Evolutionary conservation across 2,329 filamentous ascomycete species (phyloP).

Genomic region (Chrysoporthe austroafricana): DNA sequence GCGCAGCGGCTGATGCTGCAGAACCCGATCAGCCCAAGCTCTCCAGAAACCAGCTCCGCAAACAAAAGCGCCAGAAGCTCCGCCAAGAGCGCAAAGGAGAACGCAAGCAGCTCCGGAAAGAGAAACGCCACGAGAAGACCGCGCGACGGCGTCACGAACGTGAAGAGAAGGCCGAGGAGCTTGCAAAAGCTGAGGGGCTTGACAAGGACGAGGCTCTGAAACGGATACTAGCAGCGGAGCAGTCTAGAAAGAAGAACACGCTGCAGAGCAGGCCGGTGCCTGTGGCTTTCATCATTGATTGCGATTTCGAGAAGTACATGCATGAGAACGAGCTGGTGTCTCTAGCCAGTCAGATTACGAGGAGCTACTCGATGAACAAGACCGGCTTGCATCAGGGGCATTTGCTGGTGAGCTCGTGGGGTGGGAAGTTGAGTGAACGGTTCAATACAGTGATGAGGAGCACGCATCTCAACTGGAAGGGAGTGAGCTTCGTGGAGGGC

Average conservation of each 20-base stretch:
- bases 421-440: slow-evolving; percentile 72
- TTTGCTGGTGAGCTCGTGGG: slow-evolving; percentile 78
- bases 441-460: slow-evolving; percentile 76
- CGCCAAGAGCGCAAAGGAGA: slow-evolving; percentile 75
- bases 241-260: slow-evolving; percentile 33
- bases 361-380: slow-evolving; percentile 87
- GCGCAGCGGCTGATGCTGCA: slow-evolving; percentile 1
- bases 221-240: slow-evolving; percentile 34
- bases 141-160: slow-evolving; percentile 54
- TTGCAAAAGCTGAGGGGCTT: slow-evolving; percentile 45
- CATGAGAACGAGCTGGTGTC: slow-evolving; percentile 82
- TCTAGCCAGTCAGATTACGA: slow-evolving; percentile 79
- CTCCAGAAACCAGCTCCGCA: slow-evolving; percentile 88
- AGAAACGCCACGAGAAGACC: slow-evolving; percentile 55
- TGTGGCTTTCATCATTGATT: slow-evolving; percentile 84
- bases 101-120: slow-evolving; percentile 57
- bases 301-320: slow-evolving; percentile 91
- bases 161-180: slow-evolving; percentile 51
- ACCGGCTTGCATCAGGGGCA: slow-evolving; percentile 69
- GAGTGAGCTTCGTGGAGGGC: slow-evolving; percentile 71
- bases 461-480: slow-evolving; percentile 79
- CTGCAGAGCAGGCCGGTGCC: slow-evolving; percentile 56
- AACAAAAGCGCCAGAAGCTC: slow-evolving; percentile 68
- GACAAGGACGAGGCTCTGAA: slow-evolving; percentile 43
- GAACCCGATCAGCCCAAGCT: slow-evolving; percentile 42